phyloP scores from a whole-genome alignment of 371 early-diverging fungal genomes.

The Batkoa obscura region DNA sequence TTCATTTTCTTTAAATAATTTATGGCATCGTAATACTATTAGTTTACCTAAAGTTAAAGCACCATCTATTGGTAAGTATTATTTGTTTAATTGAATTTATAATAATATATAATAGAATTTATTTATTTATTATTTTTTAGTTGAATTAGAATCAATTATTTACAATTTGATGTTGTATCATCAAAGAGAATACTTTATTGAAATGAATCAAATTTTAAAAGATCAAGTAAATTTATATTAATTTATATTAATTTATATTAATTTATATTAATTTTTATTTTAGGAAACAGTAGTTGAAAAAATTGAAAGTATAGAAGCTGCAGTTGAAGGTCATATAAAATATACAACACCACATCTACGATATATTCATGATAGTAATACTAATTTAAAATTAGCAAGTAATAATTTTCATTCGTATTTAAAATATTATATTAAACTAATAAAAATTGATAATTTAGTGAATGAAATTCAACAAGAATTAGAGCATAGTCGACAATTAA shows the following conservation, averaged over 20 bases:
- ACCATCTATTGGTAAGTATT: neutral
- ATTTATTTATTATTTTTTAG: neutral
- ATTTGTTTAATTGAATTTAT: neutral
- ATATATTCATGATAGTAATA: neutral
- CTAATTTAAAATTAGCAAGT: neutral
- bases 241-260: neutral
- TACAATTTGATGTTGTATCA: neutral
- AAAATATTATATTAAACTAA: neutral
- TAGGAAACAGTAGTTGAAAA: neutral
- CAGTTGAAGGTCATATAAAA: neutral
- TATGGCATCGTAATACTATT: neutral
- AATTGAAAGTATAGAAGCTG: neutral
- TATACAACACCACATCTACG: conserved; percentile 1
- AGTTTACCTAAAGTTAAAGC: too few relatives aligned
- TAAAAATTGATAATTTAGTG: neutral
- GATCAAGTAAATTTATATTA: neutral
- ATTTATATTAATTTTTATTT: neutral
- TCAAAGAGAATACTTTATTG: neutral
- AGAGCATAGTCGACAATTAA: neutral
- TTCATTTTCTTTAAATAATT: neutral
- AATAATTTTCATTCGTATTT: neutral
- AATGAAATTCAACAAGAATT: neutral
- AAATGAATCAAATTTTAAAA: neutral
- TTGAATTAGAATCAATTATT: neutral
- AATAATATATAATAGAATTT: neutral